Conservation (phyloP, 1,284 basidiomycete species). For the Ustilago xerochloae region DNA sequence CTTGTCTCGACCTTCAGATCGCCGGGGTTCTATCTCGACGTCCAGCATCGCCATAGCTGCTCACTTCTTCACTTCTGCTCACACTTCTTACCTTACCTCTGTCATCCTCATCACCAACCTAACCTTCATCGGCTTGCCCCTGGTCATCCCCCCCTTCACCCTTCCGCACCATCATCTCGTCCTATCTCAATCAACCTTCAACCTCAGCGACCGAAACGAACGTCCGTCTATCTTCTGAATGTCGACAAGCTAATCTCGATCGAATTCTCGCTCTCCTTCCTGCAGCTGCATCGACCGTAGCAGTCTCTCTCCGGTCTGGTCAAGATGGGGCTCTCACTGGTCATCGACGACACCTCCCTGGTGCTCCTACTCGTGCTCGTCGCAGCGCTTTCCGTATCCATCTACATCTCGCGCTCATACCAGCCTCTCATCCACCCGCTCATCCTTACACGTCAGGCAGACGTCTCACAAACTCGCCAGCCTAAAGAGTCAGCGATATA, state of each 20-base stretch:
- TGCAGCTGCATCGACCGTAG: not conserved
- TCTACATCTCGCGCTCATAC: conserved; percentile 53
- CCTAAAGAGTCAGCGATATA: conserved; percentile 62
- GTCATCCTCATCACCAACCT: not conserved
- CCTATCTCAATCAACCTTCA: not conserved
- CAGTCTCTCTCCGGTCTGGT: not conserved
- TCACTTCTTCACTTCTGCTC: not conserved
- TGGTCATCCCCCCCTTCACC: not conserved
- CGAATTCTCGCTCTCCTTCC: not conserved
- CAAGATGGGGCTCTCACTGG: conserved; percentile 54
- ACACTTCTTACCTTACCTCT: not conserved
- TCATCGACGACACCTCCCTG: conserved; percentile 62
- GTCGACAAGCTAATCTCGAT: conserved; percentile 3
- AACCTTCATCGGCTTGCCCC: not conserved
- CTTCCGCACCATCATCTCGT: not conserved
- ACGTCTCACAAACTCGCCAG: conserved; percentile 58
- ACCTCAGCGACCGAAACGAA: not conserved
- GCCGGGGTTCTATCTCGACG: not conserved
- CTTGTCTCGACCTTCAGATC: not conserved
- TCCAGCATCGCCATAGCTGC: not conserved
- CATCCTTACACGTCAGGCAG: conserved; percentile 63
- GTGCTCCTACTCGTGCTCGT: conserved; percentile 54
- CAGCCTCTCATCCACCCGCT: conserved; percentile 65
- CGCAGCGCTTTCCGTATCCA: conserved; percentile 39
- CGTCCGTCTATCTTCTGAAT: not conserved